Evolutionary conservation across 768 basidiomycete species (phyloP).

Genomic region (Boletus speciosus): DNA sequence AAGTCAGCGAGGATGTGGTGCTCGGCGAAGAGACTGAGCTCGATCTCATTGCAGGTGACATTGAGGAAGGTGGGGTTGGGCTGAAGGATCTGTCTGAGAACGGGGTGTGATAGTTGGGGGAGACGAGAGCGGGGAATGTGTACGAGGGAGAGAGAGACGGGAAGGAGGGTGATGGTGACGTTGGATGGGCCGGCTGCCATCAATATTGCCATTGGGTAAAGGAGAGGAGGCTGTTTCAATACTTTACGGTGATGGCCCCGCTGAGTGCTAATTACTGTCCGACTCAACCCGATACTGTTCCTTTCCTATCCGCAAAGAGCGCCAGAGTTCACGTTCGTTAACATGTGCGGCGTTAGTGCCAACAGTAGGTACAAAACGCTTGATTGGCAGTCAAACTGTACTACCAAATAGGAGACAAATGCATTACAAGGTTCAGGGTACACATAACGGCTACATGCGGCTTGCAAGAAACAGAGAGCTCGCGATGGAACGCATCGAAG

Average conservation of each 20-base stretch:
- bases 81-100: conserved; percentile 68
- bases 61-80: conserved; percentile 68
- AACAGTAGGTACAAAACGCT: too few relatives aligned
- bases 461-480: neutral
- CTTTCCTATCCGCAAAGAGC: too few relatives aligned
- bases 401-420: neutral
- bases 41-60: conserved; percentile 74
- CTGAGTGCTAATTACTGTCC: conserved; percentile 8
- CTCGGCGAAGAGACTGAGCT: conserved; percentile 73
- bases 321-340: too few relatives aligned
- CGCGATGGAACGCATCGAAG: neutral
- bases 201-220: conserved; percentile 9
- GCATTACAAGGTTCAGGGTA: conserved; percentile 8
- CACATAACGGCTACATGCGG: conserved; percentile 10
- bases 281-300: neutral
- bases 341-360: too few relatives aligned
- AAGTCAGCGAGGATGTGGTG: conserved; percentile 55
- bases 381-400: neutral
- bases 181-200: conserved; percentile 29
- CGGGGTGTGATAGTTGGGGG: conserved; percentile 50
- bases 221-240: conserved; percentile 5
- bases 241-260: neutral
- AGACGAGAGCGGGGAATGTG: conserved; percentile 73
- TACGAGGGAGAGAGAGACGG: conserved; percentile 67
- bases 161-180: conserved; percentile 67